These are phyloP conservation scores for Starmera stellimalicola DNA, from an alignment of 1,139 yeast genomes.

Conservation along the genomic window DNA sequence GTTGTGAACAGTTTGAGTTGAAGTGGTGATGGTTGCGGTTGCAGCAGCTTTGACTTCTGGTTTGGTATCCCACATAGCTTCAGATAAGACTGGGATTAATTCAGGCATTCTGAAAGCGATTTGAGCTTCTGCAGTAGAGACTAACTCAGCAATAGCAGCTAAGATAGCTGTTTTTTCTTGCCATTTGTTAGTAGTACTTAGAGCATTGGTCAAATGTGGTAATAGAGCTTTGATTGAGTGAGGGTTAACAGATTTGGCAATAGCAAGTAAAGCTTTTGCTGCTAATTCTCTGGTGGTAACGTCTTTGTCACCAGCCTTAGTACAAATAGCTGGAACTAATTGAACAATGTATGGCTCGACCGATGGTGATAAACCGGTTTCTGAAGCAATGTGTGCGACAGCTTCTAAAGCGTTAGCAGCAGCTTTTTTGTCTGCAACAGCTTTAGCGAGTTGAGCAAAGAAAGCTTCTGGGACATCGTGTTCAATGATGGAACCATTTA, in stretches of 20 bases:
- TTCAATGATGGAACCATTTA: constrained; percentile 95
- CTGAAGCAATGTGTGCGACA: constrained; percentile 73
- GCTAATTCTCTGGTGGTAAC: constrained; percentile 57
- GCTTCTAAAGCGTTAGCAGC: constrained; percentile 79
- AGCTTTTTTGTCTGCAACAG: constrained; percentile 73
- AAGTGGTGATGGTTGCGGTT: constrained; percentile 87
- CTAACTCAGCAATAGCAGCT: constrained; percentile 76
- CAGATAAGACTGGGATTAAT: constrained; percentile 95
- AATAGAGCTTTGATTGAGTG: constrained; percentile 84
- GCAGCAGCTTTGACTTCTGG: constrained; percentile 96
- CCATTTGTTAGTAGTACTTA: constrained; percentile 84
- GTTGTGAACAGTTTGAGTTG: constrained; percentile 97
- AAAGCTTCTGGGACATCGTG: constrained; percentile 94
- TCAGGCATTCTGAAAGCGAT: constrained; percentile 99
- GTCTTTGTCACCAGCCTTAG: constrained; percentile 87
- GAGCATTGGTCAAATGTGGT: constrained; percentile 67
- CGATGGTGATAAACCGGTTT: constrained; percentile 73
- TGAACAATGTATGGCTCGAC: constrained; percentile 92
- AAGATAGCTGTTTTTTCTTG: constrained; percentile 93
- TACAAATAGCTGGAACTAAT: constrained; percentile 59
- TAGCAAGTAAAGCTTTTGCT: constrained; percentile 70
- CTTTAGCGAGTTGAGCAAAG: constrained; percentile 66
- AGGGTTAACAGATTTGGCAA: constrained; percentile 82
- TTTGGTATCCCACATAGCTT: constrained; percentile 99
- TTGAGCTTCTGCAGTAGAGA: constrained; percentile 92